Percentiles rank a stretch among this genome's conserved stretches.
These are phyloP conservation scores for Pleurotus cornucopiae DNA, from an alignment of 768 basidiomycete species.

Conservation along the genomic window DNA sequence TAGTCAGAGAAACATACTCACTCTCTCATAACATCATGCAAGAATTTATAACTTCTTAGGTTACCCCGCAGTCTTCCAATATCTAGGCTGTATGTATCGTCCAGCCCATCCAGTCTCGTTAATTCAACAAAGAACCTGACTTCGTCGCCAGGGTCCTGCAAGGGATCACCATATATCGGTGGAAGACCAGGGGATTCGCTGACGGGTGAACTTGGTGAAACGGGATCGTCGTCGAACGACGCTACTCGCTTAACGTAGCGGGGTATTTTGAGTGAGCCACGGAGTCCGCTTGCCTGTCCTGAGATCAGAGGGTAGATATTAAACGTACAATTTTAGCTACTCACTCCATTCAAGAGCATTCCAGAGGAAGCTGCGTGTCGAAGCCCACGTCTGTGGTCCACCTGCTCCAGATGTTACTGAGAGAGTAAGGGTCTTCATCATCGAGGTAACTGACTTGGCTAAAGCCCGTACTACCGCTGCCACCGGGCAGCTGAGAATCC, in stretches of 20 bases:
- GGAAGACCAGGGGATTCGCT: conserved; percentile 11
- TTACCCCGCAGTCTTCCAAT: conserved; percentile 91
- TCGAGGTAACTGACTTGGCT: conserved; percentile 64
- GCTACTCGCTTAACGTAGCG: conserved; percentile 32
- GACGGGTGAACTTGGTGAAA: conserved; percentile 14
- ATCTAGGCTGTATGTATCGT: conserved; percentile 88
- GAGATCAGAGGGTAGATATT: conserved; percentile 49
- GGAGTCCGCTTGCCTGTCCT: conserved; percentile 65
- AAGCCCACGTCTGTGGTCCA: conserved; percentile 78
- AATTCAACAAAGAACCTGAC: conserved; percentile 95
- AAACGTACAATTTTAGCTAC: too few relatives aligned
- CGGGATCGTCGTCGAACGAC: conserved; percentile 47
- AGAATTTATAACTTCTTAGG: conserved; percentile 87
- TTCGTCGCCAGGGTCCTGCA: conserved; percentile 67
- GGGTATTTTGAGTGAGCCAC: conserved; percentile 58
- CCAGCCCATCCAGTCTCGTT: conserved; percentile 84
- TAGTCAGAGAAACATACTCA: conserved; percentile 34
- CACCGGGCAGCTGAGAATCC: too few relatives aligned
- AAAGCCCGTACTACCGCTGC: conserved; percentile 67
- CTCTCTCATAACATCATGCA: conserved; percentile 87
- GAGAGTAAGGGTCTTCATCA: neutral
- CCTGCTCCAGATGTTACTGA: conserved; percentile 34
- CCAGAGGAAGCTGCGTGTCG: conserved; percentile 72
- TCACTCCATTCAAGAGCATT: conserved; percentile 72
- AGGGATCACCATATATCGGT: too few relatives aligned